Conservation (phyloP, 192 early-diverging fungal species). For the Rhizophagus clarus region DNA sequence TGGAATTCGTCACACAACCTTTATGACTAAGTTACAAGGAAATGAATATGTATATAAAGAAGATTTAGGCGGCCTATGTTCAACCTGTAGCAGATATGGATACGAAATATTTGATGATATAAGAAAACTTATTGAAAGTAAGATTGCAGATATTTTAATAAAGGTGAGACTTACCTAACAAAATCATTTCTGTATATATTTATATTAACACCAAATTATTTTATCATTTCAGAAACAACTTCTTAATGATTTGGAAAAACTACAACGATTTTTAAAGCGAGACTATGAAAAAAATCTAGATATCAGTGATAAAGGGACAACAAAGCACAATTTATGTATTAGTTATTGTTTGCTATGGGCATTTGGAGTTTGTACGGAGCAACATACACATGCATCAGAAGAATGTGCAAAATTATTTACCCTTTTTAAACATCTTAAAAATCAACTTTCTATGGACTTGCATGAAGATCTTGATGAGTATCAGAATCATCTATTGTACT, state of each 20-base stretch:
- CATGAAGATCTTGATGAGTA: background rate
- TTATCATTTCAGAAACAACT: background rate
- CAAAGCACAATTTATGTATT: background rate
- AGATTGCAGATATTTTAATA: background rate
- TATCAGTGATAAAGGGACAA: background rate
- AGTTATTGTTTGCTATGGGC: background rate
- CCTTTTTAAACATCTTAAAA: background rate
- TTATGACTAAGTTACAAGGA: background rate
- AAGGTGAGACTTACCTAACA: background rate
- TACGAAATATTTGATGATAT: conserved; percentile 13
- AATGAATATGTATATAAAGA: background rate
- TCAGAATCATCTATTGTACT: background rate
- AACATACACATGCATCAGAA: background rate
- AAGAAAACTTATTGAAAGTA: background rate
- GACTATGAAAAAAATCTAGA: background rate
- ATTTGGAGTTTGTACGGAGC: background rate
- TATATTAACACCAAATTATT: background rate
- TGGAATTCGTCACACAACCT: background rate
- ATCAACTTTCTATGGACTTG: background rate
- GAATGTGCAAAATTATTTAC: background rate
- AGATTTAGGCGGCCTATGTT: background rate
- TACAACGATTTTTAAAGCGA: background rate
- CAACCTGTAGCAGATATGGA: background rate
- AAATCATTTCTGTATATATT: background rate
- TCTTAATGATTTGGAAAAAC: background rate